Percentiles rank a stretch among this genome's conserved stretches.
Evolutionary conservation across 768 basidiomycete genomes (phyloP).

Genomic region (Pulveroboletus sp.): DNA sequence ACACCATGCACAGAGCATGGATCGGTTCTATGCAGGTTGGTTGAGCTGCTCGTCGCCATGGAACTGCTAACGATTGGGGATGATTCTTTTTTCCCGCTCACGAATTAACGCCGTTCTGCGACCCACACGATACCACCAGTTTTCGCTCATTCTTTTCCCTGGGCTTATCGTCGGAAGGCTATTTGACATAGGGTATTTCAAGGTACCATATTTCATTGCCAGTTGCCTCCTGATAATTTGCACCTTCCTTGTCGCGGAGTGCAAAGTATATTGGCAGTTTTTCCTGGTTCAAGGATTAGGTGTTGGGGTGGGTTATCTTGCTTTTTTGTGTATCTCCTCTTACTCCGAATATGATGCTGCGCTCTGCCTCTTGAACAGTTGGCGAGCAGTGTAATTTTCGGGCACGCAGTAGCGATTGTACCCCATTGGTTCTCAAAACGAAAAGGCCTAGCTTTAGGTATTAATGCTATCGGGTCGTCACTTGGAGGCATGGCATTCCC

Average conservation of each 20-base stretch:
- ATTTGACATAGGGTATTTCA: constrained; percentile 71
- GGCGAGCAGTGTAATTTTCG: constrained; percentile 57
- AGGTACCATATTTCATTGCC: constrained; percentile 42
- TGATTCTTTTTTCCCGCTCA: no score
- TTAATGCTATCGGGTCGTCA: constrained; percentile 62
- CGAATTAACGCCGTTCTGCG: background rate
- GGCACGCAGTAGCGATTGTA: constrained; percentile 53
- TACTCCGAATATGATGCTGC: background rate
- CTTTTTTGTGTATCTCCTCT: background rate
- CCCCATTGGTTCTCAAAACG: constrained; percentile 72
- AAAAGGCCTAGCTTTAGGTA: constrained; percentile 54
- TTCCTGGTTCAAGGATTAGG: constrained; percentile 69
- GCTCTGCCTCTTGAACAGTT: no score
- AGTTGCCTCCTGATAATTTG: constrained; percentile 50
- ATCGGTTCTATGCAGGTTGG: constrained; percentile 71
- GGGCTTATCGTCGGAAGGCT: constrained; percentile 61
- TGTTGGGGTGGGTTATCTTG: constrained; percentile 48
- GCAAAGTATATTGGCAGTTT: constrained; percentile 74
- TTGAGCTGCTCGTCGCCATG: background rate
- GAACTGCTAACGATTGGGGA: background rate
- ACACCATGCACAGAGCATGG: constrained; percentile 53
- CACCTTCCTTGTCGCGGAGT: constrained; percentile 68
- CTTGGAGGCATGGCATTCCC: constrained; percentile 69
- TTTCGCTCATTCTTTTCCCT: constrained; percentile 58
- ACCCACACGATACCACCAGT: constrained; percentile 35